Evolutionary conservation across 164 flowering plant genomes (phyloP), one percentile per base, ranked within the genome.

Genomic region (Kalanchoe fedtschenkoi): DNA sequence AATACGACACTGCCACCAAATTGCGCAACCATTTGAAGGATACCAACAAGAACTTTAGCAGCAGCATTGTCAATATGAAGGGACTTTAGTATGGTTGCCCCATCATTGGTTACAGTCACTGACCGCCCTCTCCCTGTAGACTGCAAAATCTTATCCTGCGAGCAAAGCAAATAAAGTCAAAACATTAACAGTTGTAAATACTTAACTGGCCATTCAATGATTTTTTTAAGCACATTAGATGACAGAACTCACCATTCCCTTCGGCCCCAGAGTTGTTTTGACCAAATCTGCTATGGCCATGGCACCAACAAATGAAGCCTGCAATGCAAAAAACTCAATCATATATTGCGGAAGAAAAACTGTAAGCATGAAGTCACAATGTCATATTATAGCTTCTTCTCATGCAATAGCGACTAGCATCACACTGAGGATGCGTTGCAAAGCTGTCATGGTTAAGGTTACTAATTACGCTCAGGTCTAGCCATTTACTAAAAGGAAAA

Each of bases 41-140:
- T 93, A 90, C 97, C 98, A 65, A 93, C 81, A 68, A 93, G 90
- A 56, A 93, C 95, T 80, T 90, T 93, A 22, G 97, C 97, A 62
- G 98, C 96, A n/a, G 98, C 86, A 64, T 90, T 90, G 69, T 92
- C 98, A 72, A 92, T 86, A 69, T 89, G 96, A 15, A 92, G 88
- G 42, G 98, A 89, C 75, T 92, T 92, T 37, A 92, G 74, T 34
- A 92, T 92, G 59, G 97, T 92, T 2, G 98, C 98, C 63, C 98
- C 98, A 74, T 92, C 98, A 78, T 92, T 92, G 14, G 98, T 92
- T 19, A 92, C 97, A 34, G 97, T 89, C 28, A 92, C 93, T 67
- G 69, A 71, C 6, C 64, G 86, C 6, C 95, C 95, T 71, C 97
- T 81, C 43, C 97, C 98, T 3, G 96, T 81, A 32, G 98, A 93